Evolutionary conservation across 176 grass and related monocot species (phyloP), one percentile per base, ranked within the genome.

Genomic region (Phoenix dactylifera): DNA sequence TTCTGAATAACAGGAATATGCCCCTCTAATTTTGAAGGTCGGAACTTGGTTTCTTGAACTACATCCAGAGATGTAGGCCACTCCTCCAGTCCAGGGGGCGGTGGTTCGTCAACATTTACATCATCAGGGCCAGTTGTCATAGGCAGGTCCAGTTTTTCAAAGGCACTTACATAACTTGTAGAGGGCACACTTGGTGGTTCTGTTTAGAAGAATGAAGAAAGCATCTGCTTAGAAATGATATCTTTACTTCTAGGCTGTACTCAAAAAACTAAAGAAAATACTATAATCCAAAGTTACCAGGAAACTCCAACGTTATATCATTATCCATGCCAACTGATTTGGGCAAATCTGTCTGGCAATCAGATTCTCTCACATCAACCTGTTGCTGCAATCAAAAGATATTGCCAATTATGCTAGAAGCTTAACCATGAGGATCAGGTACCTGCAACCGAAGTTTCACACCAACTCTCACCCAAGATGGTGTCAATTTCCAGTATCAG

Each of bases 21-120:
- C 28, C 69, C 49, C 4, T 55, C 58, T 71, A 66, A 65, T 26
- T 64, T 72, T 80, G 62, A 66, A 54, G 87, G 77, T 17, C 25
- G 48, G 52, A 80, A 85, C 72, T 82, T 85, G 54, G 59, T 72
- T 73, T 66, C 77, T 3, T 62, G 69, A 60, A 48, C 29, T 32
- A 72, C 53, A 32, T 66, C 20, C 59, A 81, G 55, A 55, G 71
- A 49, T 63, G 57, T 25, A 54, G 67, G 73, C 52, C 63, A 79
- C 55, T 65, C 59, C 72, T 89, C 75, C 63, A 79, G 30, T 66
- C 82, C 86, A 77, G 85, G 86, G 48, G 70, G 58, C 63, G 79
- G 72, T 24, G 82, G 65, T 74, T 89, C 90, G 69, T 86, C 82
- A 78, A 74, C 73, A 81, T 60, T 66, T 20, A 85, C 80, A 74